A percentile compares a stretch with the other conserved stretches of the same genome.
phyloP scores from a whole-genome alignment of 1,139 yeast genomes.

The Lodderomyces theae region DNA sequence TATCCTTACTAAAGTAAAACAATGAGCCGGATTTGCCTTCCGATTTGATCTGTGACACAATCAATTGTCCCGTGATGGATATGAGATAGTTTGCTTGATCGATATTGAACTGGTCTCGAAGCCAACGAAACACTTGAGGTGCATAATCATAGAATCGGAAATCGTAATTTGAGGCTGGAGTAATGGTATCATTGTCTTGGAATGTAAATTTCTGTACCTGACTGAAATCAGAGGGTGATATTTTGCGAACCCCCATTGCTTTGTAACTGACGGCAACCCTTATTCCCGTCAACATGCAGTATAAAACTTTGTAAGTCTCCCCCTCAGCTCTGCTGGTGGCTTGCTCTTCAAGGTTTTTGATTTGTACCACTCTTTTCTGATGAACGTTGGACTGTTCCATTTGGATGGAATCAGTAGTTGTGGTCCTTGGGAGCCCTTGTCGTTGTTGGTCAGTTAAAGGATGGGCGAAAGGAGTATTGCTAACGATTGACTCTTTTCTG shows the following conservation, averaged over 20 bases:
- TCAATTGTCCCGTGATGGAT: slow-evolving; percentile 88
- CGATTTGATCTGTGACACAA: slow-evolving; percentile 86
- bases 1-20: slow-evolving; percentile 92
- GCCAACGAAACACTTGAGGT: slow-evolving; percentile 89
- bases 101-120: slow-evolving; percentile 74
- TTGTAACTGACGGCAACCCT: slow-evolving; percentile 92
- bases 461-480: background rate
- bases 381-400: slow-evolving; percentile 41
- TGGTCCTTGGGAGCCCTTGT: slow-evolving; percentile 9
- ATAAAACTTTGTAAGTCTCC: slow-evolving; percentile 80
- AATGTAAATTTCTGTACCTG: slow-evolving; percentile 77
- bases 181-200: slow-evolving; percentile 84
- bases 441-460: slow-evolving; percentile 4
- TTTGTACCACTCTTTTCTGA: slow-evolving; percentile 59
- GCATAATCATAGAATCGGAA: slow-evolving; percentile 96
- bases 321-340: background rate
- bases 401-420: slow-evolving; percentile 34
- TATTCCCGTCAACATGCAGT: slow-evolving; percentile 97
- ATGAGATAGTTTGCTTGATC: slow-evolving; percentile 96
- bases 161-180: slow-evolving; percentile 92
- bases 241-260: slow-evolving; percentile 77
- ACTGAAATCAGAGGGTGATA: slow-evolving; percentile 67
- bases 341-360: slow-evolving; percentile 70
- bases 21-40: slow-evolving; percentile 98
- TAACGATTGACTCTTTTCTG: background rate